Base-by-base conservation (phyloP, 2,329 filamentous ascomycete species). In the Phyllosticta citribraziliensis region DNA sequence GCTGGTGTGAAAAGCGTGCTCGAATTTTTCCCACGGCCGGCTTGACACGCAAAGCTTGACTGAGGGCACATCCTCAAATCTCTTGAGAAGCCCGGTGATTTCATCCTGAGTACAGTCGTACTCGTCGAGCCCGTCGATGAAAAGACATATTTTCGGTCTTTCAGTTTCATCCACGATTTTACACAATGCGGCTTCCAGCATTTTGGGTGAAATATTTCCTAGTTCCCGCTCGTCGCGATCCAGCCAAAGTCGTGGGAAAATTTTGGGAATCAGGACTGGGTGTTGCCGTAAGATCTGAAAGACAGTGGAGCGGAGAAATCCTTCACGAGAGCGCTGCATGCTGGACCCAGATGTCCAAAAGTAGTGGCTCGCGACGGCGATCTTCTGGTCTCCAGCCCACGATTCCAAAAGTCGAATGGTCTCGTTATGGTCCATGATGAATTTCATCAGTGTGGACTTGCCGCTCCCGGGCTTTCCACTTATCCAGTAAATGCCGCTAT, bases 391-490 rank as follows among this genome's bases (percentile, higher is more conserved):
- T 0, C 52, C 64, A 0, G 75, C 70, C 78, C 77, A 80, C 0
- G 62, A 40, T 2, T 67, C 40, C 0, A 79, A 66, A 22, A 64
- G 62, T 2, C 68, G 33, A 8, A 53, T 62, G 2, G 73, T 72
- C 1, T 63, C 62, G 1, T 64, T n/a, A 24, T 73, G 55, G 14
- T 20, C 9, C 2, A 17, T 40, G 10, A 61, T 33, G 33, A 51
- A 55, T 22, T 61, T 61, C 74, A 80, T 77, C n/a, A 80, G 61
- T 0, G 76, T 79, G 0, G 77, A 79, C 61, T 80, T 80, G 4
- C 78, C 78, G 14, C 75, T 75, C 0, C 78, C 78, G 0, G 77
- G 72, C 55, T 78, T 80, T 1, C 78, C 78, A 20, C 70, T 72
- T 17, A 79, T 72, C 72, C 75, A 61, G 33, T 61, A 61, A 5